Evolutionary conservation across 495 filamentous ascomycete genomes (phyloP).

Genomic region (Podospora bellae-mahoneyi): DNA sequence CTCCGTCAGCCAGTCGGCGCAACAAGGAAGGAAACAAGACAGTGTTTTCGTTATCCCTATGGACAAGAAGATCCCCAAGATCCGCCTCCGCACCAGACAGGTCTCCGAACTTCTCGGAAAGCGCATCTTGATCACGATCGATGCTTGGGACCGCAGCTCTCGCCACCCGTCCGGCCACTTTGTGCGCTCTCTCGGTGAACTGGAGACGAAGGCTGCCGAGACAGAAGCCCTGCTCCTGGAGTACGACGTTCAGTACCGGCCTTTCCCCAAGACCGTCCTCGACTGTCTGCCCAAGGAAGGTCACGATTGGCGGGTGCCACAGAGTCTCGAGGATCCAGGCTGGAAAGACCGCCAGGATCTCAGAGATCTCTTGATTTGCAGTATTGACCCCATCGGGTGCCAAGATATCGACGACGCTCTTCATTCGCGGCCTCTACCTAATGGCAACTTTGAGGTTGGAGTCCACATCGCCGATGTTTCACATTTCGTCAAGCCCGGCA

Average conservation of each 20-base stretch:
- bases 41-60: conserved; percentile 92
- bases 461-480: conserved; percentile 99
- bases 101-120: conserved; percentile 83
- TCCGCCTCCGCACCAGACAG: conserved; percentile 85
- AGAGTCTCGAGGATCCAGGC: conserved; percentile 68
- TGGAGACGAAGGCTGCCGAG: conserved; percentile 93
- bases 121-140: conserved; percentile 90
- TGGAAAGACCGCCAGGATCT: conserved; percentile 84
- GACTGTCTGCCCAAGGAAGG: conserved; percentile 91
- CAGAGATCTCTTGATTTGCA: conserved; percentile 84
- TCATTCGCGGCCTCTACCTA: conserved; percentile 77
- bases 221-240: conserved; percentile 93
- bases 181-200: conserved; percentile 83
- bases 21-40: conserved; percentile 77
- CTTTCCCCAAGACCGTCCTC: conserved; percentile 90
- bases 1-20: conserved; percentile 67
- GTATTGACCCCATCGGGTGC: conserved; percentile 93
- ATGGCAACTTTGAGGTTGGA: conserved; percentile 93
- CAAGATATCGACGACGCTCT: conserved; percentile 98
- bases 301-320: conserved; percentile 89
- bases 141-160: conserved; percentile 90
- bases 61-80: conserved; percentile 96
- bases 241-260: conserved; percentile 95
- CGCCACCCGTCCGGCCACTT: conserved; percentile 92
- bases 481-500: conserved; percentile 95